These are phyloP conservation scores for Holtermannia corniformis DNA, from an alignment of 768 basidiomycete genomes.

Conservation along the genomic window DNA sequence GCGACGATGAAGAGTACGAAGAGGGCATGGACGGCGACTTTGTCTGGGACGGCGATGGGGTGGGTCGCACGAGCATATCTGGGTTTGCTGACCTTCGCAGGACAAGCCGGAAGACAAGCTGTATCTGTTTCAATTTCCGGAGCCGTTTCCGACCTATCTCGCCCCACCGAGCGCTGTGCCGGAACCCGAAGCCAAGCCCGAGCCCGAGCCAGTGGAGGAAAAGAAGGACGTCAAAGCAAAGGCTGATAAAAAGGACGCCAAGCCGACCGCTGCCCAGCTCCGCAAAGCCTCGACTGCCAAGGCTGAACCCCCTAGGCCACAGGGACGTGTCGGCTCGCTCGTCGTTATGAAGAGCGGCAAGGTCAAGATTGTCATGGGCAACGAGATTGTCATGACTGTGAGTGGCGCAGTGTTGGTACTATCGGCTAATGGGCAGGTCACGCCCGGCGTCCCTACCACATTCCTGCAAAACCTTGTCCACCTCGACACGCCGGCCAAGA, in stretches of 20 bases:
- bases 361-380: constrained; percentile 73
- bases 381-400: constrained; percentile 77
- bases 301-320: constrained; percentile 41
- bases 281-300: constrained; percentile 31
- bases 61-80: constrained; percentile 17
- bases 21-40: constrained; percentile 34
- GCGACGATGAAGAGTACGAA: constrained; percentile 37
- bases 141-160: constrained; percentile 67
- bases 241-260: constrained; percentile 34
- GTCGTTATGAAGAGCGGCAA: constrained; percentile 76
- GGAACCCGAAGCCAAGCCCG: constrained; percentile 42
- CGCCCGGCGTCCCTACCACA: constrained; percentile 69
- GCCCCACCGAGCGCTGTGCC: constrained; percentile 41
- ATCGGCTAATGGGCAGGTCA: constrained; percentile 49
- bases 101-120: constrained; percentile 43
- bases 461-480: constrained; percentile 81
- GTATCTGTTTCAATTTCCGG: constrained; percentile 85
- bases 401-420: constrained; percentile 25
- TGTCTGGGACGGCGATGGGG: constrained; percentile 4
- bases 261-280: constrained; percentile 14
- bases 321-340: constrained; percentile 73
- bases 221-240: constrained; percentile 50
- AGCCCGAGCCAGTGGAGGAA: constrained; percentile 21
- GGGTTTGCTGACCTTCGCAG: constrained; percentile 12
- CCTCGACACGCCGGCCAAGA: constrained; percentile 54